Percentiles rank a stretch among this genome's conserved stretches.
These are phyloP conservation scores for Ambrosia artemisiifolia DNA, from an alignment of 129 eudicot genomes.

Conservation along the genomic window DNA sequence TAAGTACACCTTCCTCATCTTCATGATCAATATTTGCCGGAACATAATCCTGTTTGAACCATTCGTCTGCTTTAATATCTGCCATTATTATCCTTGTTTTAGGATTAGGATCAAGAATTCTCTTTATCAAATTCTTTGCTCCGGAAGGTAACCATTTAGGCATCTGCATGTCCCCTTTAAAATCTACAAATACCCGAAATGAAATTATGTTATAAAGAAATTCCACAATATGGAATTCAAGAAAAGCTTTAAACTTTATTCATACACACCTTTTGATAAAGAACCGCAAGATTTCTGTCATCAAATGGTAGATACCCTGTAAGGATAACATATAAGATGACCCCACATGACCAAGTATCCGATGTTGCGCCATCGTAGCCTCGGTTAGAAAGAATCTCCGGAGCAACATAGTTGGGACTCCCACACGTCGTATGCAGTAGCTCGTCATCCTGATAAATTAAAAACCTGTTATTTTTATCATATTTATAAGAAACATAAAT, in stretches of 20 bases:
- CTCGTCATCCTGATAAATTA: constrained; percentile 73
- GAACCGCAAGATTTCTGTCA: constrained; percentile 92
- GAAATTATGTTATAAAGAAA: constrained; percentile 8
- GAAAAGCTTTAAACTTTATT: background rate
- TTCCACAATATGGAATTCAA: background rate
- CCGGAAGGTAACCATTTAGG: constrained; percentile 92
- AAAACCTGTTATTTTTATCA: background rate
- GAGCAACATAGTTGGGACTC: constrained; percentile 98
- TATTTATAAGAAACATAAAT: background rate
- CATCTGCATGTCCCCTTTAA: constrained; percentile 78
- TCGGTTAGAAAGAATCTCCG: constrained; percentile 81
- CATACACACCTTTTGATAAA: constrained; percentile 75
- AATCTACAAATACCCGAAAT: constrained; percentile 46
- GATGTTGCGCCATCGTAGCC: constrained; percentile 91
- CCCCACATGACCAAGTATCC: constrained; percentile 98
- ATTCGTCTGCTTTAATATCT: constrained; percentile 60
- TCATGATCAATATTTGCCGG: constrained; percentile 65
- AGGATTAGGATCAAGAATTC: constrained; percentile 92
- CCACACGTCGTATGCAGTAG: constrained; percentile 94
- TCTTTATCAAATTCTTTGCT: constrained; percentile 61
- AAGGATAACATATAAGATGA: constrained; percentile 79
- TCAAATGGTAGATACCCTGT: constrained; percentile 96
- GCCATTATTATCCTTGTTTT: constrained; percentile 62
- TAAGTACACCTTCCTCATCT: constrained; percentile 49
- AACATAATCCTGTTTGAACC: constrained; percentile 76